These are phyloP conservation scores for Arctium lappa DNA, from an alignment of 129 eudicot species.

Conservation along the genomic window DNA sequence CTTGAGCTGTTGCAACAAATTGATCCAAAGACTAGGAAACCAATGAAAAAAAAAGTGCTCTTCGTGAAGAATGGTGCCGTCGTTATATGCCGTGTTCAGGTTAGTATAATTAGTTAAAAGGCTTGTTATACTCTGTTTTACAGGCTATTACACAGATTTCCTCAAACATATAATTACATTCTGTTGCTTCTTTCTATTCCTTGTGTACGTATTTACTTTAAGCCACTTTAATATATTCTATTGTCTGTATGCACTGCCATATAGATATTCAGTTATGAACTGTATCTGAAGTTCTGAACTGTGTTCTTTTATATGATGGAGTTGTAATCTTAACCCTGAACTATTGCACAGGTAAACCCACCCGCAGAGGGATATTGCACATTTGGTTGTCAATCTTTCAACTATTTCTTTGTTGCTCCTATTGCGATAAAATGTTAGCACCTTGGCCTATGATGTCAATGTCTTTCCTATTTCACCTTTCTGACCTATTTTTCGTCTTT, in stretches of 20 bases:
- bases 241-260: neutral
- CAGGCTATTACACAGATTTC: neutral
- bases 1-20: slow-evolving; percentile 70
- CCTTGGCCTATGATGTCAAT: neutral
- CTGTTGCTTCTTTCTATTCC: neutral
- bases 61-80: slow-evolving; percentile 73
- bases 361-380: neutral
- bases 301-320: neutral
- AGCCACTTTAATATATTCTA: neutral
- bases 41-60: slow-evolving; percentile 68
- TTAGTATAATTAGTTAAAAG: slow-evolving; percentile 19
- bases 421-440: neutral
- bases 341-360: neutral
- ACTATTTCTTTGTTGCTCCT: neutral
- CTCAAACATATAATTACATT: neutral
- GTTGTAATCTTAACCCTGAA: neutral
- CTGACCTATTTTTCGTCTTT: neutral
- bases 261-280: neutral
- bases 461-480: neutral
- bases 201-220: neutral
- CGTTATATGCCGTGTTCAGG: slow-evolving; percentile 83
- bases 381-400: neutral
- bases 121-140: neutral
- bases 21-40: slow-evolving; percentile 69
- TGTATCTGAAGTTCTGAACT: neutral